Percentiles rank a stretch among this genome's conserved stretches.
Evolutionary conservation across 805 yeast species (phyloP).

Genomic region (Komagataella kurtzmanii): DNA sequence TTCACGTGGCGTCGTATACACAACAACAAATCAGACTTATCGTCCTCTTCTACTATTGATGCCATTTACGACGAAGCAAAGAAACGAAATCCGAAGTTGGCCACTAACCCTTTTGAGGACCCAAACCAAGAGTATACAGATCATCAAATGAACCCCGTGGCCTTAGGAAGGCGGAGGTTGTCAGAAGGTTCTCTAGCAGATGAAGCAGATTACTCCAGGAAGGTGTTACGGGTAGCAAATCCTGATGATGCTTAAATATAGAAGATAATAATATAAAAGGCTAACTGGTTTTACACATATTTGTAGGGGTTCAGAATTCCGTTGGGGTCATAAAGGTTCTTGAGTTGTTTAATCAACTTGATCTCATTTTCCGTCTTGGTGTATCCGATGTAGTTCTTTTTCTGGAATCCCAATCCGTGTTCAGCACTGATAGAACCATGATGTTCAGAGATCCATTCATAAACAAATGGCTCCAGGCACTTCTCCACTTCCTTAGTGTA

Average conservation of each 20-base stretch:
- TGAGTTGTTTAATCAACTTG: slow-evolving; percentile 62
- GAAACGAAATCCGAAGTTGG: slow-evolving; percentile 23
- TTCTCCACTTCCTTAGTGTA: slow-evolving; percentile 71
- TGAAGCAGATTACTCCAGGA: slow-evolving; percentile 70
- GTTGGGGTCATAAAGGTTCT: slow-evolving; percentile 79
- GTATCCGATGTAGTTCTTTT: slow-evolving; percentile 80
- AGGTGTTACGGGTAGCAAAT: slow-evolving; percentile 76
- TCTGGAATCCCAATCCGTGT: slow-evolving; percentile 95
- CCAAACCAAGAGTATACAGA: slow-evolving; percentile 40
- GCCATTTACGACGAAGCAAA: slow-evolving; percentile 45
- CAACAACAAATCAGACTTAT: slow-evolving; percentile 16
- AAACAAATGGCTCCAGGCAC: slow-evolving; percentile 85
- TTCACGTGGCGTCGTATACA: slow-evolving; percentile 23
- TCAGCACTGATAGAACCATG: slow-evolving; percentile 93
- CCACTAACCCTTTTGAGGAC: slow-evolving; percentile 46
- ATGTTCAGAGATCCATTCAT: slow-evolving; percentile 67
- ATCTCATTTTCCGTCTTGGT: slow-evolving; percentile 67
- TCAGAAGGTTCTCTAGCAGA: slow-evolving; percentile 83
- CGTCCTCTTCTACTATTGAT: slow-evolving; percentile 27
- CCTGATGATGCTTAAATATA: slow-evolving; percentile 44
- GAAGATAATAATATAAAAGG: neutral
- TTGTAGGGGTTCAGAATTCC: slow-evolving; percentile 92
- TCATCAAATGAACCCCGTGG: slow-evolving; percentile 59
- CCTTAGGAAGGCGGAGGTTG: slow-evolving; percentile 73
- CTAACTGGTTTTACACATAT: slow-evolving; percentile 38